Conservation (phyloP, 2,329 filamentous ascomycete species). For the Claviceps arundinis region DNA sequence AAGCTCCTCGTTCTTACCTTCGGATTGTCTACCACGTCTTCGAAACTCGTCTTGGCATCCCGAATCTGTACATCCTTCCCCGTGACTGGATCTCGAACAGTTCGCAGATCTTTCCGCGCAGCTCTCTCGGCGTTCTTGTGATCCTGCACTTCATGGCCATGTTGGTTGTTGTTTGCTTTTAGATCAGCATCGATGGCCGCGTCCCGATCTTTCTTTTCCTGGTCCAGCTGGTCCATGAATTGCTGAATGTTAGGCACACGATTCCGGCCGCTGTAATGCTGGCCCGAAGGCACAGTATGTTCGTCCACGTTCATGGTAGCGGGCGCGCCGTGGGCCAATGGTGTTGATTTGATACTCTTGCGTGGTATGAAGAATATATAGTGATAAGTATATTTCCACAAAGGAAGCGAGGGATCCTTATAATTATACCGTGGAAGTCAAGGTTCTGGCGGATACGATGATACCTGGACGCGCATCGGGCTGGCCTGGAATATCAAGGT, state of each 20-base stretch:
- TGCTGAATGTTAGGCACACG: slow-evolving; percentile 78
- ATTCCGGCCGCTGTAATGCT: slow-evolving; percentile 73
- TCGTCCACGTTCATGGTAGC: slow-evolving; percentile 25
- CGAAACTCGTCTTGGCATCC: slow-evolving; percentile 57
- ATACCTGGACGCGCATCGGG: too few relatives aligned
- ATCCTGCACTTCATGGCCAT: slow-evolving; percentile 24
- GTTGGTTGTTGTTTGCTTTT: slow-evolving; percentile 18
- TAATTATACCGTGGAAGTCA: too few relatives aligned
- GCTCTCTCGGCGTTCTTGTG: slow-evolving; percentile 26
- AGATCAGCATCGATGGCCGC: slow-evolving; percentile 50
- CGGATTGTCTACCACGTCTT: slow-evolving; percentile 60
- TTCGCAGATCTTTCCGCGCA: slow-evolving; percentile 42
- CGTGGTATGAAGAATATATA: background rate
- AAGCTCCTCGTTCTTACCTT: slow-evolving; percentile 29
- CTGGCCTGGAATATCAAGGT: too few relatives aligned
- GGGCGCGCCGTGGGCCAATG: background rate
- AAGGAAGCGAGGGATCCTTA: background rate
- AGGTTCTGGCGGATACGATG: too few relatives aligned
- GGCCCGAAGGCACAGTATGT: slow-evolving; percentile 31
- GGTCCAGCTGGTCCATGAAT: slow-evolving; percentile 68
- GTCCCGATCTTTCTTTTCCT: slow-evolving; percentile 65
- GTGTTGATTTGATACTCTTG: background rate
- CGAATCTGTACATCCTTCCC: slow-evolving; percentile 77
- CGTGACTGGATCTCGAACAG: slow-evolving; percentile 78
- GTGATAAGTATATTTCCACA: background rate